Evolutionary conservation across 805 yeast genomes (phyloP), one percentile per base, ranked within the genome.

Genomic region (Kodamaea leandrae): DNA sequence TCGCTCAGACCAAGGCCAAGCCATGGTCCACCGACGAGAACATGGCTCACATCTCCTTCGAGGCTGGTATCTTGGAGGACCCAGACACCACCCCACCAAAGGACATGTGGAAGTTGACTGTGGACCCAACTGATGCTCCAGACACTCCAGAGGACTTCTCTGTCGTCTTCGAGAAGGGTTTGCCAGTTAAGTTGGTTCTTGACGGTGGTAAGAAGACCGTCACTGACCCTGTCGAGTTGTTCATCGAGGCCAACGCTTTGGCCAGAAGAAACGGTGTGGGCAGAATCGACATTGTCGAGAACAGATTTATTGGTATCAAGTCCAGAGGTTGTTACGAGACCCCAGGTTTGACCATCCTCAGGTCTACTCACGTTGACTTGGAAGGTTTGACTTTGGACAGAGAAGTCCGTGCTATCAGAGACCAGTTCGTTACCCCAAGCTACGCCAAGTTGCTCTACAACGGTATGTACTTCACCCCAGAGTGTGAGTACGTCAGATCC

Each of bases 21-120:
- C 99, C 99, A 55, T 93, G 99, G 99, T 90, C 98, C 26, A 93
- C 99, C 44, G 99, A 93, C 66, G 99, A 93, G 75, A 93, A 93
- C 79, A 74, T 91, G 81, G 99, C 98, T 35, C 99, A 93, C 71
- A 93, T 93, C 66, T 91, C 98, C 28, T 93, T 86, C 66, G 99
- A 93, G 77, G 99, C 99, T 50, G 99, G 99, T 71, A 93, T 93
- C 54, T 80, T 93, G 60, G 99, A 93, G 74, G 96, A 93, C 72
- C 99, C 99, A 62, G 86, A 93, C 68, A 82, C 91, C 55, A 93
- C 99, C 39, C 99, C 99, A 51, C 99, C 99, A 71, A 91, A 90
- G 76, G 99, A 93, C 68, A 93, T 93, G 99, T 93, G 99, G 99
- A 93, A 93, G 74, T 80, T 93, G 64, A 93, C 96, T 32, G 87